Base-by-base conservation (phyloP, 2,329 filamentous ascomycete species). In the Penicillium sp. region DNA sequence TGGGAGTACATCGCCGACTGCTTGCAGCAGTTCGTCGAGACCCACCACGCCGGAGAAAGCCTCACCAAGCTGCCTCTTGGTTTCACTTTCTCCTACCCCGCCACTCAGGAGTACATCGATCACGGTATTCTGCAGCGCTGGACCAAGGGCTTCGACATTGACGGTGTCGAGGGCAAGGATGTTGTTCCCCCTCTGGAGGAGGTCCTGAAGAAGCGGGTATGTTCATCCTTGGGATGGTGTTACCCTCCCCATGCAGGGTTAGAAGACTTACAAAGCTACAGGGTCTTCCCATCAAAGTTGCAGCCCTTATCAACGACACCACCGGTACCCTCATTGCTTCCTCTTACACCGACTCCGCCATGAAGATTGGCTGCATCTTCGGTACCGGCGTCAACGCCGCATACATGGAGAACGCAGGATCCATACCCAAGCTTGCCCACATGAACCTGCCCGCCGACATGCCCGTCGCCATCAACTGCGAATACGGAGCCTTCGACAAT, bases 321-420 rank as follows among this genome's bases (percentile, higher is more conserved):
- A 97, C 93, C 19, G 94, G 94, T 69, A 99, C 94, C 33, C 81
- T 99, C 69, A 96, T 99, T 70, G 94, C 94, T 60, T 97, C 93
- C 27, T 89, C 91, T 31, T 99, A 99, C 78, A 97, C 93, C n/a
- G 93, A 99, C 73, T 81, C 88, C 45, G 86, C 88, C 66, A 96
- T 97, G 85, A 92, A 87, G 78, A 94, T 97, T 69, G 94, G 94
- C 55, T 97, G 93, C 77, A 99, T 99, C 73, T 99, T 99, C 70
- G 94, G 94, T 68, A 99, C 94, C 13, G 94, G 94, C 59, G 97
- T 94, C 80, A 99, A 99, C 71, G 94, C 93, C 41, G 94, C 94
- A 39, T 99, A 99, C 80, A 96, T 99, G 89, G 94, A 99, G 78
- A 79, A 96, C 70, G 90, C 86, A 63, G 92, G 91, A 64, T 90